Conservation (phyloP, 495 filamentous ascomycete species). For the Parathielavia hyrcaniae region DNA sequence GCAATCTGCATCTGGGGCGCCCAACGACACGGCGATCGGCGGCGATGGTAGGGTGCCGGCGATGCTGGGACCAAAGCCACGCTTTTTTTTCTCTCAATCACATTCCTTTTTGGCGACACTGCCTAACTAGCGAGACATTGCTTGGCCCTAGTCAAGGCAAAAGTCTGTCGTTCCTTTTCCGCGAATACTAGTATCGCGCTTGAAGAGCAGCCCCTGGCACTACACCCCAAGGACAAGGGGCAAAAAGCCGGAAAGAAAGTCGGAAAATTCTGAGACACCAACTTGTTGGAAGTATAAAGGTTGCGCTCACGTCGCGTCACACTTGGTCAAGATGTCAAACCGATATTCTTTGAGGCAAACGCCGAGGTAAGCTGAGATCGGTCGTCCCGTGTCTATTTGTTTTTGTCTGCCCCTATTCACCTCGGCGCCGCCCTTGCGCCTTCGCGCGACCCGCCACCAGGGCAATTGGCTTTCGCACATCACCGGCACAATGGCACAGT, state of each 20-base stretch:
- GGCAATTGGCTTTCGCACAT: too few relatives aligned
- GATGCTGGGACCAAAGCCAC: not conserved
- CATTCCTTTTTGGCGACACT: conserved; percentile 10
- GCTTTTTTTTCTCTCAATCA: not conserved
- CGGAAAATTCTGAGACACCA: not conserved
- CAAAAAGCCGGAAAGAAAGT: not conserved
- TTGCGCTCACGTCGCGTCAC: conserved; percentile 17
- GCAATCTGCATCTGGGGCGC: not conserved
- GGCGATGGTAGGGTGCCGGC: not conserved
- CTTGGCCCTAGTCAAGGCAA: not conserved
- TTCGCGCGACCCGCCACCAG: too few relatives aligned
- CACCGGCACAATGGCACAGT: too few relatives aligned
- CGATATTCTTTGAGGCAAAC: conserved; percentile 47
- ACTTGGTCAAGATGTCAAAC: conserved; percentile 24
- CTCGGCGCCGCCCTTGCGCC: not conserved
- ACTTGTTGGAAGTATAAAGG: conserved; percentile 26
- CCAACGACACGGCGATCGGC: not conserved
- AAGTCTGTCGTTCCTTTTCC: not conserved
- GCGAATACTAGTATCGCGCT: conserved; percentile 17
- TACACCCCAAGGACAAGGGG: not conserved
- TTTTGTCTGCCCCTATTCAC: not conserved
- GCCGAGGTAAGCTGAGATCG: conserved; percentile 41
- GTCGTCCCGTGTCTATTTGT: not conserved
- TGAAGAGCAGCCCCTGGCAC: not conserved
- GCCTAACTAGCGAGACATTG: conserved; percentile 1